Evolutionary conservation across 441 rosid genomes (phyloP).

Genomic region (Bruguiera hainesii): DNA sequence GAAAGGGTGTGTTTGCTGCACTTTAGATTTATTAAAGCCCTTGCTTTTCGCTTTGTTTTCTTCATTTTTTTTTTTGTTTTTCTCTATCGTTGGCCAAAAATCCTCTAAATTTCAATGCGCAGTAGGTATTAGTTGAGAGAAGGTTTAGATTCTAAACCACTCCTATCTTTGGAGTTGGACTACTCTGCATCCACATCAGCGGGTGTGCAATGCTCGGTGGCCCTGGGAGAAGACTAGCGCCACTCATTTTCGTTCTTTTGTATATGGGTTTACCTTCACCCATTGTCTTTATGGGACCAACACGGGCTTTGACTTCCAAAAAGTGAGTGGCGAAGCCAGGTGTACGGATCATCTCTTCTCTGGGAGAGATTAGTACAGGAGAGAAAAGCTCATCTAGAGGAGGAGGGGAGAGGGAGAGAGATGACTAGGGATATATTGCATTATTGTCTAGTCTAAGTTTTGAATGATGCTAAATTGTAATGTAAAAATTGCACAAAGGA

Average conservation of each 20-base stretch:
- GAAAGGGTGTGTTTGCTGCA: conserved; percentile 11
- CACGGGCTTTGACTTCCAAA: background rate
- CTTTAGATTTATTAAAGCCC: background rate
- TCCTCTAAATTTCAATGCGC: conserved; percentile 15
- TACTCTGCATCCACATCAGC: too few relatives aligned
- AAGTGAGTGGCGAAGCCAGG: conserved; percentile 1
- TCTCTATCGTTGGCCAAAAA: background rate
- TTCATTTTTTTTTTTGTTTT: background rate
- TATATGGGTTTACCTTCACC: background rate
- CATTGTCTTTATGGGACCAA: background rate
- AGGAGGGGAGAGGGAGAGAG: background rate
- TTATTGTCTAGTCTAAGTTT: background rate
- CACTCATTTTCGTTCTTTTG: background rate
- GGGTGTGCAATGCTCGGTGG: background rate
- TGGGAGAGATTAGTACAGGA: background rate
- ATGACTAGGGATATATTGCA: background rate
- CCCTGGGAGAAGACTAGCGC: background rate
- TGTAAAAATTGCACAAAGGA: too few relatives aligned
- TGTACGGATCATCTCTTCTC: background rate
- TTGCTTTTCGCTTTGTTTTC: background rate
- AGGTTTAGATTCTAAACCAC: conserved; percentile 13
- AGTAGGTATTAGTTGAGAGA: conserved; percentile 23
- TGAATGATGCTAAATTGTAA: too few relatives aligned
- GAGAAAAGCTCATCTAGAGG: background rate
- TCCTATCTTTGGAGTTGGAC: too few relatives aligned